Base-by-base conservation (phyloP, 75 land plant genomes). In the Isoetes taiwanensis region DNA sequence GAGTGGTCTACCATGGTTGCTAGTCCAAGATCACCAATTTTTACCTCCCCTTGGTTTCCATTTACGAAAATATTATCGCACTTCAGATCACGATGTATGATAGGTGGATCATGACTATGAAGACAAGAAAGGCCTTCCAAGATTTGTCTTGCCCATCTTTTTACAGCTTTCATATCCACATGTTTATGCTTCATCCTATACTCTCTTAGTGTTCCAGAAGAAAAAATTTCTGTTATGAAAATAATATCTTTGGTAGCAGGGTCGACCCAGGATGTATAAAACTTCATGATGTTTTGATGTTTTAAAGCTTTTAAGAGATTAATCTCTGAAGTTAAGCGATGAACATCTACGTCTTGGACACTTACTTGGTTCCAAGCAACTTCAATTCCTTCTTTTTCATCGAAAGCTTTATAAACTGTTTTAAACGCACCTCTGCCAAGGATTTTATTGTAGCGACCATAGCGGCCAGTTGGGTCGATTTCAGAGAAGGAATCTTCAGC, bases 291-390 rank as follows among this genome's bases (percentile, higher is more conserved):
- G 66, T 76, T 70, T 2, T 72, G 64, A 52, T 85, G 64, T 16
- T 54, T 46, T 8, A 85, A 58, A 3, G 42, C 23, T 25, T 55
- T 61, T 20, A 85, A 54, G 30, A 85, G 61, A 11, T 67, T 65
- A 2, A 81, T 74, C 58, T 81, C 89, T 0, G 77, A 37, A 37
- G 17, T 59, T 10, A 81, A 61, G 28, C 81, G 48, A 11, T 69
- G 64, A 0, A 77, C 32, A 29, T 69, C 52, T 21, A 78, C 64
- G 20, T 19, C 56, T 30, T 72, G 42, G 2, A 74, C 43, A 9
- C 61, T 61, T 11, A 83, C 80, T 62, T 85, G 76, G 58, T 85
- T 85, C 90, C 90, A 85, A 1, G 90, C 90, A 19, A 85, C 82
- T 42, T 85, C 90, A 41, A 67, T 78, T 2, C 90, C 86, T 32